Evolutionary conservation across 768 basidiomycete genomes (phyloP), one percentile per base, ranked within the genome.

Genomic region (Pulveroboletus sp.): DNA sequence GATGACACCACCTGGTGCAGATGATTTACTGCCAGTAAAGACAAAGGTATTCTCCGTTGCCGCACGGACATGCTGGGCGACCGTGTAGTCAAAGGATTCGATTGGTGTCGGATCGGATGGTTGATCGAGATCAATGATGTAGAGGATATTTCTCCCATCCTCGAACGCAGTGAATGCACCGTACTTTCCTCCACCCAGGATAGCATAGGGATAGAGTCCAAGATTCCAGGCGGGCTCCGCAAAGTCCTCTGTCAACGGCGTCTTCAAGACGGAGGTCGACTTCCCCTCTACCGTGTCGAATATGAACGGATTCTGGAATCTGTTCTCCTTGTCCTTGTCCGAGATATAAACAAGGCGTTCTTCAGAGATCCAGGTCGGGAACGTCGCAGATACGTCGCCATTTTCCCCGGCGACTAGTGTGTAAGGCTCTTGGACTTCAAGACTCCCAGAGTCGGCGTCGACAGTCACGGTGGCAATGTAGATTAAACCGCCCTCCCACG

Each of bases 401-500:
- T 63, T 62, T 49, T 75, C 64, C 4, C 83, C 82, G 0, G 81
- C 81, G 12, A 87, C 72, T 16, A 67, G 65, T 16, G 57, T 64
- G 2, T 13, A 20, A 4, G 16, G 27, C 2, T 57, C 31, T 45
- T 75, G 70, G 17, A 80, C 45, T 6, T 53, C 41, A 16, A 78
- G 32, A 5, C 1, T 25, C 5, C 31, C 47, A 0, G 12, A 8
- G 1, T 33, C 13, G 14, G 44, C 9, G 8, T 20, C 16, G 14
- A 83, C 63, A 11, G 75, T n/a, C n/a, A n/a, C n/a, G n/a, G n/a
- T 65, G 0, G 76, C 84, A 39, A 81, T 59, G 56, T 73, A 70
- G 50, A 87, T 67, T 47, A 77, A 66, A 5, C 73, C 67, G 12
- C 79, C 81, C 56, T 83, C 75, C 82, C 83, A 89, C 4, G 86